These are phyloP conservation scores for Hemisphaericaspora nanyangensis DNA, from an alignment of 805 yeast genomes.

Conservation along the genomic window DNA sequence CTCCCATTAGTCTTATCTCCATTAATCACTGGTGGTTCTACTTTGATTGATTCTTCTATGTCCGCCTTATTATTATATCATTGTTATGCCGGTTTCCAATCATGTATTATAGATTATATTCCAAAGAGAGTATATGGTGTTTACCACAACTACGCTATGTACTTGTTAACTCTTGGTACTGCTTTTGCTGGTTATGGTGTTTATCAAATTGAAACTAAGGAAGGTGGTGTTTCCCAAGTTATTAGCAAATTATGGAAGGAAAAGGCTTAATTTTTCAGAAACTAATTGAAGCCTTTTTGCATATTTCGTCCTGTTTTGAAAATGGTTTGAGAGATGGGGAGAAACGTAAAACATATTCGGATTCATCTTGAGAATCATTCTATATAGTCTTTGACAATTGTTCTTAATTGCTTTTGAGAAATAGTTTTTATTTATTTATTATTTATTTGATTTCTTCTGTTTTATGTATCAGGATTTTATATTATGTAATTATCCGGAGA, in stretches of 20 bases:
- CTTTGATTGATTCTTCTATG: constrained; percentile 55
- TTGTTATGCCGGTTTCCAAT: constrained; percentile 66
- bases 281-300: neutral
- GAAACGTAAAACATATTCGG: too few species aligned
- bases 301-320: neutral
- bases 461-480: neutral
- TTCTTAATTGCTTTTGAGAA: too few species aligned
- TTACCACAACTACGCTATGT: constrained; percentile 59
- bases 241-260: constrained; percentile 39
- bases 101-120: constrained; percentile 76
- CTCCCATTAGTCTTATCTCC: constrained; percentile 65
- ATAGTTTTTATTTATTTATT: neutral
- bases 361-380: too few species aligned
- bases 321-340: neutral
- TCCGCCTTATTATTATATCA: constrained; percentile 57
- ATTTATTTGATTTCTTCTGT: neutral
- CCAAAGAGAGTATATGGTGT: constrained; percentile 70
- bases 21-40: constrained; percentile 48
- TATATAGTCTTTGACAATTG: too few species aligned
- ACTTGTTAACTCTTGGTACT: constrained; percentile 59
- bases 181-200: constrained; percentile 66
- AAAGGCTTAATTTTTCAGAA: too few species aligned
- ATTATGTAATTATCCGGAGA: constrained; percentile 3
- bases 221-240: constrained; percentile 59
- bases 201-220: constrained; percentile 62